phyloP scores from a whole-genome alignment of 345 rosid species.

The Schrenkiella parvula region DNA sequence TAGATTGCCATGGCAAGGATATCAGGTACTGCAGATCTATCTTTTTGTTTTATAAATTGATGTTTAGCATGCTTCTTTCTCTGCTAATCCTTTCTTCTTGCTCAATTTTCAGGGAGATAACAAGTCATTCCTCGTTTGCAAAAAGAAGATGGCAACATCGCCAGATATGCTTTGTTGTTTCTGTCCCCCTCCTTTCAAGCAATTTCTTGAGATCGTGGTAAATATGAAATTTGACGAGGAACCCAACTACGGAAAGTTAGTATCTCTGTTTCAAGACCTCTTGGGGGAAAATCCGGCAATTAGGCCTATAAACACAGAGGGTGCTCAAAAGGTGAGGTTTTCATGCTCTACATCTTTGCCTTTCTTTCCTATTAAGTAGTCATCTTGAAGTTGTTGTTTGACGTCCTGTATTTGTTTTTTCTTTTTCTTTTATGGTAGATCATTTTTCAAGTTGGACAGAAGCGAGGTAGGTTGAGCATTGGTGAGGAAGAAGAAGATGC shows the following conservation, averaged over 20 bases:
- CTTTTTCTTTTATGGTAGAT: constrained; percentile 37
- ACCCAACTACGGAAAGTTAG: constrained; percentile 86
- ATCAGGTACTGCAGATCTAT: constrained; percentile 55
- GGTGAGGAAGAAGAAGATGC: constrained; percentile 90
- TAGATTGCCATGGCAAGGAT: constrained; percentile 99
- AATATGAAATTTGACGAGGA: constrained; percentile 96
- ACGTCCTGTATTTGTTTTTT: not conserved
- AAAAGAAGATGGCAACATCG: constrained; percentile 95
- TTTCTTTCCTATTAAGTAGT: constrained; percentile 1
- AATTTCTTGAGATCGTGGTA: constrained; percentile 85
- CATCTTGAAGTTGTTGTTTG: constrained; percentile 9
- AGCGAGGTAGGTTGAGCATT: constrained; percentile 75
- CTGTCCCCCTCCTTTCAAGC: constrained; percentile 83
- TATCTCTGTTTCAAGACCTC: constrained; percentile 77
- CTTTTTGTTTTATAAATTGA: not conserved
- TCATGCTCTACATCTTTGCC: constrained; percentile 6
- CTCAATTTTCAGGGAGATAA: constrained; percentile 80
- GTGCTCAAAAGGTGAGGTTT: constrained; percentile 80
- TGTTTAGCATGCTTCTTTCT: constrained; percentile 1
- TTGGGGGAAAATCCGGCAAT: constrained; percentile 68
- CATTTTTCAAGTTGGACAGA: constrained; percentile 86
- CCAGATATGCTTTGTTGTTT: constrained; percentile 87
- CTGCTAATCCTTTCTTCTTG: constrained; percentile 16
- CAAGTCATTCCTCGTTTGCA: constrained; percentile 92
- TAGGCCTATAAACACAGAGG: constrained; percentile 93